Evolutionary conservation across 169 alveolate genomes (phyloP), one percentile per base, ranked within the genome.

Genomic region (Plasmodium cynomolgi): DNA sequence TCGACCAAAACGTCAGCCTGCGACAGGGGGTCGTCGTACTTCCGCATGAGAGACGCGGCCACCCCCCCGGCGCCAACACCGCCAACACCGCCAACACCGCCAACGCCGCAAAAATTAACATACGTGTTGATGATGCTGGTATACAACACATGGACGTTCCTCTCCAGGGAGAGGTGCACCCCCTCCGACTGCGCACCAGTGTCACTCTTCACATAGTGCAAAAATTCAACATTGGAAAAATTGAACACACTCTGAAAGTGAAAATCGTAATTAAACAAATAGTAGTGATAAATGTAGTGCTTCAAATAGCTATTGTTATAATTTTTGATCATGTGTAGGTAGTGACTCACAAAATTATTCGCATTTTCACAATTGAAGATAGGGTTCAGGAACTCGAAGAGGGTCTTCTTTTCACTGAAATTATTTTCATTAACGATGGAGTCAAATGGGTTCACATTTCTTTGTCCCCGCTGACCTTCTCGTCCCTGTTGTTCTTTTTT

Each of bases 241-340:
- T 91, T 91, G 20, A 72, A 91, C 3, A 91, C 23, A 3, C 74
- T 91, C 54, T 91, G 95, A 74, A 91, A 91, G n/a, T 29, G 3
- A 26, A 91, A 91, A 82, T 91, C 92, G 20, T 82, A 91, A 50
- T 91, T 91, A 62, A 91, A 91, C 33, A 91, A 39, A 34, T 91
- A 81, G 41, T 91, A 91, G 7, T 91, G 91, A 82, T 91, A 91
- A 20, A 82, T 54, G 79, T 91, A 91, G 41, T 91, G 95, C 20
- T 82, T 91, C 44, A 91, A 50, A 83, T 91, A 91, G 17, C 15
- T 81, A 29, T 91, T 84, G n/a, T 91, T 91, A 33, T 91, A 91
- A 72, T 72, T 47, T 54, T 34, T 91, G 34, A 91, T 72, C 37
- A 91, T 62, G 77, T 81, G 74, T 17, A 91, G 73, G 20, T 82